These are phyloP conservation scores for Leucosporidium creatinivorum DNA, from an alignment of 768 basidiomycete genomes.

Conservation along the genomic window DNA sequence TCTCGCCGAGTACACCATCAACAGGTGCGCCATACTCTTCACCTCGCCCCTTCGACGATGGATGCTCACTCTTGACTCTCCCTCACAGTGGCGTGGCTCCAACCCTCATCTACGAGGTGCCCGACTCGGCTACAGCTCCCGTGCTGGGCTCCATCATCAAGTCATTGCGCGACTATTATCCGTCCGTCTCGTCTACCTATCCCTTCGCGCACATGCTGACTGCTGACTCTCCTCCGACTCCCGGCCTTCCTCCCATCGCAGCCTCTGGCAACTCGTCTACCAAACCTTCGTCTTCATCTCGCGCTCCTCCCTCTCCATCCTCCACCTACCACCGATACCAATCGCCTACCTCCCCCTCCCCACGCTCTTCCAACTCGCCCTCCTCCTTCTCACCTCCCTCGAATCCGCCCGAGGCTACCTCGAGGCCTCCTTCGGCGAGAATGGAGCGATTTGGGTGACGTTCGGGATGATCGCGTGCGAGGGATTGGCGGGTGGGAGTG, in stretches of 20 bases:
- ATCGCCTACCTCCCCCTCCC: conserved; percentile 62
- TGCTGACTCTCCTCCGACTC: neutral
- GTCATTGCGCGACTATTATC: conserved; percentile 79
- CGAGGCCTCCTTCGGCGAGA: conserved; percentile 37
- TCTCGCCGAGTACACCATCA: conserved; percentile 70
- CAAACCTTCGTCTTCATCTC: conserved; percentile 87
- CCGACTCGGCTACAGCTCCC: conserved; percentile 54
- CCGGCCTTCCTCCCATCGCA: neutral
- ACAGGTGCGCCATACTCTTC: conserved; percentile 38
- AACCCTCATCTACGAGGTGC: conserved; percentile 79
- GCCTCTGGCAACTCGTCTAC: conserved; percentile 59
- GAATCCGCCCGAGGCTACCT: conserved; percentile 12
- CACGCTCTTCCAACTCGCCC: conserved; percentile 42
- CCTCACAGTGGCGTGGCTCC: conserved; percentile 72
- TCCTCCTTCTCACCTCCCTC: conserved; percentile 16
- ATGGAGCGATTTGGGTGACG: conserved; percentile 47
- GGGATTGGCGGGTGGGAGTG: conserved; percentile 84
- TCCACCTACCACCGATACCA: conserved; percentile 70
- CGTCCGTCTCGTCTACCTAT: conserved; percentile 11
- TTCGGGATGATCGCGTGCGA: conserved; percentile 76
- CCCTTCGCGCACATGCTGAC: too few species aligned
- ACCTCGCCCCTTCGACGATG: neutral
- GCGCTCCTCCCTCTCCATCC: conserved; percentile 75
- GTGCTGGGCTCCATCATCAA: conserved; percentile 71
- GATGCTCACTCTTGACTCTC: neutral